Base-by-base conservation (phyloP, 352 stramenopile genomes). In the Lagenidium sp. region DNA sequence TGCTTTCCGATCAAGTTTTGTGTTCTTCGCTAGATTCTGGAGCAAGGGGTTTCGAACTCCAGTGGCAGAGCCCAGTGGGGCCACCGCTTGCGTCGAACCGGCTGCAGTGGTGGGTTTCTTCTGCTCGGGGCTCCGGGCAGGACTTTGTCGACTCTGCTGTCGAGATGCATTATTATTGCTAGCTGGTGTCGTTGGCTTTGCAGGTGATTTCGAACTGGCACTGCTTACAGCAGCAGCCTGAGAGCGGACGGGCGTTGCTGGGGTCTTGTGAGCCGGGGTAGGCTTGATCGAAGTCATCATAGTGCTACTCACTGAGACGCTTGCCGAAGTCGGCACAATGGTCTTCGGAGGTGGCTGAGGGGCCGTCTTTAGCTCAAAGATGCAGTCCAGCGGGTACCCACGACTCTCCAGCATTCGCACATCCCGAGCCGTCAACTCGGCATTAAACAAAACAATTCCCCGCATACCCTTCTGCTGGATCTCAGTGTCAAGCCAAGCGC, bases 371-470 rank as follows among this genome's bases (percentile, higher is more conserved):
- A 86, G 38, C 8, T 84, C 70, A 4, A 84, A 44, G 7, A 84
- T 57, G 15, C 65, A 78, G 41, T 84, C 70, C 8, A 86, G 42
- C 0, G 74, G 53, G 1, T 84, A 28, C 1, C 68, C 68, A 13
- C 62, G 32, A 6, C 50, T 54, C n/a, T 67, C 80, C 19, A 86
- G 41, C 5, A 65, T 26, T 36, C 77, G 73, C 1, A 66, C 56
- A 16, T 84, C 68, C 20, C 43, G 45, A 0, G 31, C 45, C 11
- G 68, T 59, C 43, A 84, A 75, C 15, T 66, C 55, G 53, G 61
- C 81, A 19, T 82, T 82, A 52, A 60, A 82, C 18, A 86, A 47
- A 12, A 86, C 48, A 21, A 78, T 60, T 1, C 68, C 70, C n/a
- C 64, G 54, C 12, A 63, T 64, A 3, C 28, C 24, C 2, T 50